These are phyloP conservation scores for Tolypocladium tropicale DNA, from an alignment of 2,329 filamentous ascomycete genomes.

Conservation along the genomic window DNA sequence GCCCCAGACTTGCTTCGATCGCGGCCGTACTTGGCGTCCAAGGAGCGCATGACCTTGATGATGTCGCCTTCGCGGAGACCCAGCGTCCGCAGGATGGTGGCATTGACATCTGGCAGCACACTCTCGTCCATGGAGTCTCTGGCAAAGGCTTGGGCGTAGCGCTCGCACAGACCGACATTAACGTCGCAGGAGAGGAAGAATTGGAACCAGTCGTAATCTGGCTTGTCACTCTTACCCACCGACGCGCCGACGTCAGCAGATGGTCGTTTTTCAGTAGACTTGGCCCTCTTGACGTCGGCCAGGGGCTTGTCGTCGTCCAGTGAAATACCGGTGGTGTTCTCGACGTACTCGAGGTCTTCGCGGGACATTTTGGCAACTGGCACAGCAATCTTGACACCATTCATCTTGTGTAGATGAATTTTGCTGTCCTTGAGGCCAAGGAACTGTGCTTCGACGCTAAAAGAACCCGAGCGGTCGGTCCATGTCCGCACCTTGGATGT, in stretches of 20 bases:
- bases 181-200: slow-evolving; percentile 94
- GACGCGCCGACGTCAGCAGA: slow-evolving; percentile 44
- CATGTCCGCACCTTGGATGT: slow-evolving; percentile 74
- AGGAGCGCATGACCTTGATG: slow-evolving; percentile 80
- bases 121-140: slow-evolving; percentile 95
- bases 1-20: slow-evolving; percentile 39
- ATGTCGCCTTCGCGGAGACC: slow-evolving; percentile 96
- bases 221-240: slow-evolving; percentile 49
- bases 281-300: slow-evolving; percentile 63
- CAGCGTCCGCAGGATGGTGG: slow-evolving; percentile 70
- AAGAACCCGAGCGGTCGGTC: slow-evolving; percentile 91
- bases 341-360: slow-evolving; percentile 91
- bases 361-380: slow-evolving; percentile 92
- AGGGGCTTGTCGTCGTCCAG: slow-evolving; percentile 91
- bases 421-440: slow-evolving; percentile 90
- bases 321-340: slow-evolving; percentile 75
- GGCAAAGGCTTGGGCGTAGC: slow-evolving; percentile 81
- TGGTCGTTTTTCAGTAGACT: slow-evolving; percentile 16
- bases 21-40: slow-evolving; percentile 73
- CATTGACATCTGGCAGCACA: slow-evolving; percentile 79
- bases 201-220: slow-evolving; percentile 96
- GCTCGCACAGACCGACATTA: slow-evolving; percentile 83
- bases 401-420: slow-evolving; percentile 95
- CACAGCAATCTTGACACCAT: slow-evolving; percentile 96
- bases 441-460: slow-evolving; percentile 96